Evolutionary conservation across 2,329 filamentous ascomycete species (phyloP).

Genomic region (Beauveria sp.): DNA sequence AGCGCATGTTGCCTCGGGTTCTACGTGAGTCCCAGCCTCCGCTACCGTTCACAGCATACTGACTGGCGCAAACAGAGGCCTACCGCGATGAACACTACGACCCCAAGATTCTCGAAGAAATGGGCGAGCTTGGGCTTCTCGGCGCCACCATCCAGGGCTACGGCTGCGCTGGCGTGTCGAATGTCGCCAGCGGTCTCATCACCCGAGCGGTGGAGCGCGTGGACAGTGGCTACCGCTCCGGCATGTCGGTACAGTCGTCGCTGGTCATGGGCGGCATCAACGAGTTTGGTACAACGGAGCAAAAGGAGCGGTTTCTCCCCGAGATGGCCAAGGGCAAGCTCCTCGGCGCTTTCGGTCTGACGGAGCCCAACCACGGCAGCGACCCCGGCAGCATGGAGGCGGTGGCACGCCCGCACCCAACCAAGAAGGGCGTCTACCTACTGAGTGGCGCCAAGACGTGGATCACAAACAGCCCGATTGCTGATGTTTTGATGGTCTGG

Average conservation of each 20-base stretch:
- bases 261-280: constrained; percentile 90
- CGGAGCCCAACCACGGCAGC: constrained; percentile 87
- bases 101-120: constrained; percentile 75
- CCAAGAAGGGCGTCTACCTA: constrained; percentile 72
- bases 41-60: neutral
- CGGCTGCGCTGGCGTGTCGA: constrained; percentile 80
- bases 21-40: constrained; percentile 51
- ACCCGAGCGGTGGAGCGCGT: constrained; percentile 85
- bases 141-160: constrained; percentile 83
- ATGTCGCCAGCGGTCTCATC: constrained; percentile 82
- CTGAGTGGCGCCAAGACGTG: constrained; percentile 83
- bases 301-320: constrained; percentile 78
- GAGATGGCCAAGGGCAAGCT: constrained; percentile 75
- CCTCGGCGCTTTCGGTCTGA: constrained; percentile 80
- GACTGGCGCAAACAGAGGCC: constrained; percentile 49
- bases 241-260: constrained; percentile 89
- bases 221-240: constrained; percentile 84
- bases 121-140: constrained; percentile 85
- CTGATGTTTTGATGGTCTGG: constrained; percentile 82
- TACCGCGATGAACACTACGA: constrained; percentile 84
- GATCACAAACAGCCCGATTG: constrained; percentile 92
- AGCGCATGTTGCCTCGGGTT: constrained; percentile 76
- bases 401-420: constrained; percentile 73
- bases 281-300: constrained; percentile 78
- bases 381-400: constrained; percentile 91